phyloP scores from a whole-genome alignment of 371 early-diverging fungal genomes.

The Thermomucor indicae-seudaticae region DNA sequence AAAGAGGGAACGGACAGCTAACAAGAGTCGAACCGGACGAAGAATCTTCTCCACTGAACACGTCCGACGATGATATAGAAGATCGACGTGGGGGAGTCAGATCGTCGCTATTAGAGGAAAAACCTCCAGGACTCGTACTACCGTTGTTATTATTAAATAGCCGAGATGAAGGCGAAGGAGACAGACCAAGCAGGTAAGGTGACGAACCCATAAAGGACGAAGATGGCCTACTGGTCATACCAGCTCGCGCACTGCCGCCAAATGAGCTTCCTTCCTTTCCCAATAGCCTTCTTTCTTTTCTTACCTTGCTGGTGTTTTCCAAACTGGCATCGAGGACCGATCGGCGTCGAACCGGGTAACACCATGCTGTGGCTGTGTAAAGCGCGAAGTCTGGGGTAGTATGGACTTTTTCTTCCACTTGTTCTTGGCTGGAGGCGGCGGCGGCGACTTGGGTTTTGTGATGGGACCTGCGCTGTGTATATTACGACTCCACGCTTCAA shows the following conservation, averaged over 20 bases:
- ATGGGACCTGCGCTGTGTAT: slow-evolving; percentile 33
- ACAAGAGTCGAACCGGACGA: background rate
- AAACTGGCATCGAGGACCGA: slow-evolving; percentile 15
- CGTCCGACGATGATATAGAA: slow-evolving; percentile 6
- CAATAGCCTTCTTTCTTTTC: background rate
- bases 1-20: slow-evolving; percentile 35
- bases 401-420: slow-evolving; percentile 30
- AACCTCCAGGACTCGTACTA: no score
- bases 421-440: slow-evolving; percentile 3
- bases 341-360: slow-evolving; percentile 32
- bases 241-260: background rate
- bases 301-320: slow-evolving; percentile 31
- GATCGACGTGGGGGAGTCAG: slow-evolving; percentile 7
- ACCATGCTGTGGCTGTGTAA: slow-evolving; percentile 34
- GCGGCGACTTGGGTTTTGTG: slow-evolving; percentile 3
- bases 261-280: background rate
- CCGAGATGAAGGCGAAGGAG: slow-evolving; percentile 3
- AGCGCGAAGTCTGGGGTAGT: slow-evolving; percentile 42
- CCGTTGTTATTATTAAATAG: slow-evolving; percentile 1
- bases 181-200: no score
- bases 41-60: slow-evolving; percentile 9
- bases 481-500: slow-evolving; percentile 59
- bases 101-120: slow-evolving; percentile 2
- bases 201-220: slow-evolving; percentile 1
- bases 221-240: background rate